Percentiles rank a stretch among this genome's conserved stretches.
phyloP scores from a whole-genome alignment of 2,329 filamentous ascomycete species.

The Fusarium sacchari region DNA sequence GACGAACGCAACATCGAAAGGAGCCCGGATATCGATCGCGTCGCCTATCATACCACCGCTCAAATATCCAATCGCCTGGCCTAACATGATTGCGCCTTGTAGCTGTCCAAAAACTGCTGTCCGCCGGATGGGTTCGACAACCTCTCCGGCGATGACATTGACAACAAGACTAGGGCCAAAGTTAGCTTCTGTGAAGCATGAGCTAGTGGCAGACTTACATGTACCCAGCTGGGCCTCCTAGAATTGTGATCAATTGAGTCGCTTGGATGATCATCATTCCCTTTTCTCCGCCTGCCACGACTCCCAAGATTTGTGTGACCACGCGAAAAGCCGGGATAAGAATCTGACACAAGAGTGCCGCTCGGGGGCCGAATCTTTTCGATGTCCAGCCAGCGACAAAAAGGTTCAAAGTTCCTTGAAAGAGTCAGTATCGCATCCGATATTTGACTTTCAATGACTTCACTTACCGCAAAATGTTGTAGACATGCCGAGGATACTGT shows the following conservation, averaged over 20 bases:
- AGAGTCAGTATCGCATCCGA: fast-evolving
- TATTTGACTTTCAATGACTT: neutral
- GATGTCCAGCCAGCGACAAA: constrained; percentile 75
- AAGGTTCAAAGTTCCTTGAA: constrained; percentile 50
- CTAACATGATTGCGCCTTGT: constrained; percentile 74
- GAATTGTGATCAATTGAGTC: constrained; percentile 73
- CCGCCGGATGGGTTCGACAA: constrained; percentile 67
- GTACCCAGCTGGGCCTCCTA: constrained; percentile 76
- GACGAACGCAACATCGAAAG: constrained; percentile 71
- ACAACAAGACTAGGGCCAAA: constrained; percentile 60
- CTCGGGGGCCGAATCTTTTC: constrained; percentile 71
- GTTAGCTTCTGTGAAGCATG: neutral
- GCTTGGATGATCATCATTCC: constrained; percentile 76
- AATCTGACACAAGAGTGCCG: constrained; percentile 70
- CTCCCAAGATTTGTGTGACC: constrained; percentile 71
- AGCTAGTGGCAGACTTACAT: constrained; percentile 51
- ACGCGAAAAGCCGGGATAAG: constrained; percentile 73
- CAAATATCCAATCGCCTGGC: constrained; percentile 71
- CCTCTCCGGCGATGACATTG: constrained; percentile 74
- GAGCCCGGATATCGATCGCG: constrained; percentile 68
- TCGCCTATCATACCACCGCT: constrained; percentile 73
- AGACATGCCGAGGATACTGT: constrained; percentile 72
- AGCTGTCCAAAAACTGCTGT: constrained; percentile 73
- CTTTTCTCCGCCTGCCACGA: constrained; percentile 65
- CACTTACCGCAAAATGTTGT: constrained; percentile 71